phyloP scores from a whole-genome alignment of 2,329 filamentous ascomycete species.

The Xylaria hypoxylon region DNA sequence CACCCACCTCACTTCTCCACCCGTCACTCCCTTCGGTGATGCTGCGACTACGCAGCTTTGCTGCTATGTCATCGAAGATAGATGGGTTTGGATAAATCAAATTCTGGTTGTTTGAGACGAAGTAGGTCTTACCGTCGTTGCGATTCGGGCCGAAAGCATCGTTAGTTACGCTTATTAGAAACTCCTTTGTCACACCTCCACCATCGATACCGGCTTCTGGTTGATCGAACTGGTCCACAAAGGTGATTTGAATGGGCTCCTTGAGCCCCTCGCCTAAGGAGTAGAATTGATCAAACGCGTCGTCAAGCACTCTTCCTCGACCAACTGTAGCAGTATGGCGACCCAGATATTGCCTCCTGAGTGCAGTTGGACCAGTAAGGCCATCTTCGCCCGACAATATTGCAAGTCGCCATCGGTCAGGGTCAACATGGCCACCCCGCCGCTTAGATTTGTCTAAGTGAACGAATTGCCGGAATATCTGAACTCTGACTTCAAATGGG shows the following conservation, averaged over 20 bases:
- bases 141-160: constrained; percentile 75
- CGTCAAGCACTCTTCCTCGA: constrained; percentile 82
- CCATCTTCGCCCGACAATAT: constrained; percentile 58
- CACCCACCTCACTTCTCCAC: constrained; percentile 67
- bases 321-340: constrained; percentile 83
- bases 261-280: constrained; percentile 84
- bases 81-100: constrained; percentile 89
- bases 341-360: constrained; percentile 56
- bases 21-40: constrained; percentile 64
- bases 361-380: constrained; percentile 38
- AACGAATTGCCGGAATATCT: constrained; percentile 96
- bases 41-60: constrained; percentile 65
- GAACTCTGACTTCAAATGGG: constrained; percentile 89
- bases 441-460: constrained; percentile 80
- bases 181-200: constrained; percentile 97
- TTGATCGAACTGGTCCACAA: constrained; percentile 89
- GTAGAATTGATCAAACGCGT: constrained; percentile 88
- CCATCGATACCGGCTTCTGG: constrained; percentile 95
- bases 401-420: constrained; percentile 78
- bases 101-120: constrained; percentile 86
- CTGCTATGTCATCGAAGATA: constrained; percentile 75
- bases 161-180: constrained; percentile 86
- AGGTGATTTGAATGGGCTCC: constrained; percentile 95
- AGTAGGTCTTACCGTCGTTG: constrained; percentile 68
- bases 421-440: constrained; percentile 74